Evolutionary conservation across 2,329 filamentous ascomycete species (phyloP), one percentile per base, ranked within the genome.

Genomic region (Fusarium albosuccineum): DNA sequence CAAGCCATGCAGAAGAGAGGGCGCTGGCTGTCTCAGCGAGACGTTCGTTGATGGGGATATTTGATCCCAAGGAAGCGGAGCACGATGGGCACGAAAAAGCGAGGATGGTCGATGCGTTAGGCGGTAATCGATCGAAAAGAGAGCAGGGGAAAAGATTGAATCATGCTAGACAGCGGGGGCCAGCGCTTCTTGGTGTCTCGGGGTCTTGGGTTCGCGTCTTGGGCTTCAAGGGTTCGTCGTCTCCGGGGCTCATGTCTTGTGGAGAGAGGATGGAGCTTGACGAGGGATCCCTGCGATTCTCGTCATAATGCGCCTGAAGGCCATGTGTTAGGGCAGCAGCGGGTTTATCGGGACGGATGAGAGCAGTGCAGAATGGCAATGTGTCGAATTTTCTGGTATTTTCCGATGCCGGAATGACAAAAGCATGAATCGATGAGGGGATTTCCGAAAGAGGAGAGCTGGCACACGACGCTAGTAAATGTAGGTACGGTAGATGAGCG

Each of bases 391-490:
- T 11, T 44, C 10, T 26, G 27, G 57, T 59, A 16, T 36, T 22
- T 50, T 49, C 40, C 22, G 40, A 67, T 67, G 53, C 7, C 22
- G 46, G 44, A 50, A 42, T 53, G 46, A 48, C 41, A 39, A 33
- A 22, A 45, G 10, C n/a, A 36, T 22, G 26, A 14, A 39, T 37
- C 26, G n/a, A 45, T 6, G 41, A 48, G 52, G 22, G 33, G 30
- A 54, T 54, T 30, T 46, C 41, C 57, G 17, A 52, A 42, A 42
- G 46, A 46, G 60, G 34, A 45, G 40, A 40, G 39, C 34, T 22
- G 50, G 55, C 30, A 68, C 27, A 51, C 45, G 57, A 68, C 53
- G 64, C 60, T 66, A 68, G 65, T 30, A 68, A 51, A 50, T 64
- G 51, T 40, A 41, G 27, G 59, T 16, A 44, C 22, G 39, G 39